Evolutionary conservation across 2,329 filamentous ascomycete genomes (phyloP), one percentile per base, ranked within the genome.

Genomic region (Colletotrichum lupini): DNA sequence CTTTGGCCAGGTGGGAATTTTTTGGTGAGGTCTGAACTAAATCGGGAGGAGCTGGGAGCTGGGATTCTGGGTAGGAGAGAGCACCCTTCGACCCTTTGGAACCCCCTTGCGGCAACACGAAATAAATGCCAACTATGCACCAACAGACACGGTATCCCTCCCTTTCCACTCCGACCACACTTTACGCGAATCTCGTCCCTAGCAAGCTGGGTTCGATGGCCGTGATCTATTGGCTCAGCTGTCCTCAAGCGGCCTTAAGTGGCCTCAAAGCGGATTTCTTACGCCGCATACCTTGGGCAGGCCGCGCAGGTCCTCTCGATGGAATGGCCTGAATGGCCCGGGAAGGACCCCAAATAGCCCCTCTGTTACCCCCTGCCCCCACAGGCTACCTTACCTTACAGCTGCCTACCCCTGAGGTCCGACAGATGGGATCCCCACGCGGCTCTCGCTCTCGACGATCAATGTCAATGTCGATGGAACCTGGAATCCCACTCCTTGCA

Each of bases 51-150:
- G 67, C 59, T 63, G 59, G 53, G 62, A 52, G 68, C 61, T 67
- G 55, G 64, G 64, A 35, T 35, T 12, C 32, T 35, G 32, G 32
- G 32, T 4, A 35, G 32, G 32, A 60, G 55, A 24, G 46, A 65
- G 49, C 67, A 46, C 67, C 37, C 37, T 42, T 42, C 37, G 14
- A 42, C 37, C 37, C 37, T 42, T 42, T 42, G 37, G 5, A 42
- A 42, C 37, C 67, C 70, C 71, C 71, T 74, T 68, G 68, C 68
- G 69, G 58, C 52, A 62, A 56, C 53, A 62, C 68, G 68, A 68
- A 67, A 61, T 74, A 74, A 74, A 73, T 73, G 72, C 69, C 72
- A 74, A 69, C 65, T 74, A 74, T 74, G 72, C 72, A 74, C 72
- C 65, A 74, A 74, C 56, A 62, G 67, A 70, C 67, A 61, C 67